These are phyloP conservation scores for Tremellales sp. DNA, from an alignment of 1,284 basidiomycete species.

Conservation along the genomic window DNA sequence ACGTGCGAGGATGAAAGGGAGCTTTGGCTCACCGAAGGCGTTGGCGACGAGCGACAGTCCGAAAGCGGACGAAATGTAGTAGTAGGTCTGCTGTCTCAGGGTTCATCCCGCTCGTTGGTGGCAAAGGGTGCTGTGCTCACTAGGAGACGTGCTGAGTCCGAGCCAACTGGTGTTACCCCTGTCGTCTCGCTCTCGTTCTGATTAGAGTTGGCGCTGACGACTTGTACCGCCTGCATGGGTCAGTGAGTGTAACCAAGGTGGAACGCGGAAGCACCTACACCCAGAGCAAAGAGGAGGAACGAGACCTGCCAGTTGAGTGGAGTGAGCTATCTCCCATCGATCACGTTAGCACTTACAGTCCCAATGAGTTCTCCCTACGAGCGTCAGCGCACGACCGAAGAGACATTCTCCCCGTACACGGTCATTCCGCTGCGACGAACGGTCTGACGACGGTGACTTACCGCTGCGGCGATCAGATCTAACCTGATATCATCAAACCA, in stretches of 20 bases:
- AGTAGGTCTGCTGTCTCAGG: constrained; percentile 27
- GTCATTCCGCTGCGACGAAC: neutral
- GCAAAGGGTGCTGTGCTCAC: constrained; percentile 9
- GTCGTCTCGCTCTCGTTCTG: constrained; percentile 1
- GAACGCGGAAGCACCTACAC: constrained; percentile 11
- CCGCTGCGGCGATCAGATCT: constrained; percentile 23
- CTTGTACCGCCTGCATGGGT: constrained; percentile 22
- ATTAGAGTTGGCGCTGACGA: constrained; percentile 22
- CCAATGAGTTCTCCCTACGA: constrained; percentile 27
- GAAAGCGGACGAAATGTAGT: constrained; percentile 62
- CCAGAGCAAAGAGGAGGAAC: constrained; percentile 29
- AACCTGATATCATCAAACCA: constrained; percentile 22
- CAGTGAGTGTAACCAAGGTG: neutral
- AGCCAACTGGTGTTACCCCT: constrained; percentile 10
- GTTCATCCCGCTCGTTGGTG: constrained; percentile 17
- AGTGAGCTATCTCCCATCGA: neutral
- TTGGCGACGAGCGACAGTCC: constrained; percentile 64
- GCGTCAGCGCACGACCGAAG: neutral
- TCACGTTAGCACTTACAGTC: constrained; percentile 15
- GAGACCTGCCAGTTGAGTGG: constrained; percentile 12
- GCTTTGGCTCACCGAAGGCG: constrained; percentile 38
- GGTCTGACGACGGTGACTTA: constrained; percentile 7
- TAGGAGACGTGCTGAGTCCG: constrained; percentile 23
- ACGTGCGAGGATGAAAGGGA: neutral
- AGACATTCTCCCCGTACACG: neutral